A percentile compares a stretch with the other conserved stretches of the same genome.
These are phyloP conservation scores for Epichloe festucae DNA, from an alignment of 2,329 filamentous ascomycete genomes.

Conservation along the genomic window DNA sequence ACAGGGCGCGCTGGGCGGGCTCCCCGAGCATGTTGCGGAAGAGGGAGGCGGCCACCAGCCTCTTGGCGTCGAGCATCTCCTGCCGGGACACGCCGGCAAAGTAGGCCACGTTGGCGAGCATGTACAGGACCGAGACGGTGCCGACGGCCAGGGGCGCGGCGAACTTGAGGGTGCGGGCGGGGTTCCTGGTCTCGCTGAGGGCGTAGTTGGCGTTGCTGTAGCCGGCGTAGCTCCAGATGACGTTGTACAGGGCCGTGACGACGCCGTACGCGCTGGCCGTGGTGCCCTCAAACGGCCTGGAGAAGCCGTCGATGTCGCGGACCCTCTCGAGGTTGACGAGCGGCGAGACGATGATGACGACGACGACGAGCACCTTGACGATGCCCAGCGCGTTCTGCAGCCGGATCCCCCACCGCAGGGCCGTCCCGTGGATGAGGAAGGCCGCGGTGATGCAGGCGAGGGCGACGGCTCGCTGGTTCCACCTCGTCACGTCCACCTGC, in stretches of 20 bases:
- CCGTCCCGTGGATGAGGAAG: conserved; percentile 51
- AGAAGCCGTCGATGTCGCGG: conserved; percentile 46
- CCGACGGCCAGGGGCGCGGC: conserved; percentile 49
- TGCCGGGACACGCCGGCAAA: conserved; percentile 44
- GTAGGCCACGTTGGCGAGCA: conserved; percentile 55
- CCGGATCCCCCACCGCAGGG: conserved; percentile 52
- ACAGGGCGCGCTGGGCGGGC: conserved; percentile 43
- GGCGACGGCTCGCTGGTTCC: conserved; percentile 55
- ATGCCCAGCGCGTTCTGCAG: conserved; percentile 53
- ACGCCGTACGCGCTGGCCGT: conserved; percentile 53
- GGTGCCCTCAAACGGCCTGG: conserved; percentile 51
- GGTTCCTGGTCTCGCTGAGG: conserved; percentile 52
- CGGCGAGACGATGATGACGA: conserved; percentile 52
- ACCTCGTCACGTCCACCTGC: conserved; percentile 45
- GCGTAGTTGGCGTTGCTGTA: conserved; percentile 58
- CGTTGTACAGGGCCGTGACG: conserved; percentile 58
- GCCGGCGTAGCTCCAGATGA: conserved; percentile 58
- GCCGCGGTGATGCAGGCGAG: conserved; percentile 53
- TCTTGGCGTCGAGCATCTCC: conserved; percentile 37
- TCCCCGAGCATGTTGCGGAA: conserved; percentile 44
- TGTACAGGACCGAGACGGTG: conserved; percentile 47
- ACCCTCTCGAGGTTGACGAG: conserved; percentile 48
- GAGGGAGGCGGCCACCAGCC: conserved; percentile 39
- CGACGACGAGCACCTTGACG: conserved; percentile 52
- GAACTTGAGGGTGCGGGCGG: conserved; percentile 49